Conservation (phyloP, 2,329 filamentous ascomycete genomes). For the Chrysosphaeria jannelii region DNA sequence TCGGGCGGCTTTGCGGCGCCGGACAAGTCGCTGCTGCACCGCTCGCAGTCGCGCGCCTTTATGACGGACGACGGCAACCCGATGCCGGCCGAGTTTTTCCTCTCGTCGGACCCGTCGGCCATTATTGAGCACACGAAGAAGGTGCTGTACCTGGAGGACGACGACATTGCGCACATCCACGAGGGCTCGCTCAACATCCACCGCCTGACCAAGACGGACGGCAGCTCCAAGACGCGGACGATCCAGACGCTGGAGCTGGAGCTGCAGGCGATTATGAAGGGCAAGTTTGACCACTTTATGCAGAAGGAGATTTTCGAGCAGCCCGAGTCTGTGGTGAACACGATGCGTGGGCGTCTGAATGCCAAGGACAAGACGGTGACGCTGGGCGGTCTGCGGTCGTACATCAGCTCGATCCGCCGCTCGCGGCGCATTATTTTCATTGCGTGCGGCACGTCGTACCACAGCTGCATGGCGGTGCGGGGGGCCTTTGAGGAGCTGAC, state of each 20-base stretch:
- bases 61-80: conserved; percentile 95
- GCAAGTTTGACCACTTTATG: conserved; percentile 99
- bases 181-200: conserved; percentile 98
- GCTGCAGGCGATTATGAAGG: conserved; percentile 99
- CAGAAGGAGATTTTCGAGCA: conserved; percentile 99
- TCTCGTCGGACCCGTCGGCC: conserved; percentile 91
- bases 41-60: conserved; percentile 94
- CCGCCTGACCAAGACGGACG: conserved; percentile 87
- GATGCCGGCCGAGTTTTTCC: conserved; percentile 96
- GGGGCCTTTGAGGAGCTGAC: conserved; percentile 94
- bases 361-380: conserved; percentile 82
- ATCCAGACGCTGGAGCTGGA: conserved; percentile 98
- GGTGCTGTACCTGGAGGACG: conserved; percentile 97
- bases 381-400: conserved; percentile 80
- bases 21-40: conserved; percentile 93
- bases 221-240: conserved; percentile 82
- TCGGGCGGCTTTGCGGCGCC: conserved; percentile 38
- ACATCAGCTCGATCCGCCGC: conserved; percentile 84
- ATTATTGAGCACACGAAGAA: conserved; percentile 99
- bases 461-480: conserved; percentile 98
- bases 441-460: conserved; percentile 91
- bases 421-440: conserved; percentile 98
- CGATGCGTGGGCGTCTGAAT: conserved; percentile 96
- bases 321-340: conserved; percentile 97
- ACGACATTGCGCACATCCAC: conserved; percentile 98